phyloP scores from a whole-genome alignment of 2,329 filamentous ascomycete species.

The Alternaria sp. region DNA sequence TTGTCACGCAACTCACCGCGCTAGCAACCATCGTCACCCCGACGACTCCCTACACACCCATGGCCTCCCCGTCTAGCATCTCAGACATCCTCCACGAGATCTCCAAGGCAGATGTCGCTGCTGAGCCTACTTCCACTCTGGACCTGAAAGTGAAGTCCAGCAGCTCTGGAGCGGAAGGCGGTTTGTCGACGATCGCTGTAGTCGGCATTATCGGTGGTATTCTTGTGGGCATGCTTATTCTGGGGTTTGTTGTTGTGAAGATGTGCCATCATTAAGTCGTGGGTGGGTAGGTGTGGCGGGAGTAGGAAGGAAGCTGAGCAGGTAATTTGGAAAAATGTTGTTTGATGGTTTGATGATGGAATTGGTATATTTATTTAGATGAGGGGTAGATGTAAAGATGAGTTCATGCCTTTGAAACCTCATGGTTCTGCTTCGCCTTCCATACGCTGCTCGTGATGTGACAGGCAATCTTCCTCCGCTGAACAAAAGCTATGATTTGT shows the following conservation, averaged over 20 bases:
- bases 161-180: not conserved
- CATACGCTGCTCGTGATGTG: no score
- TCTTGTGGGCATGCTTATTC: fast-evolving
- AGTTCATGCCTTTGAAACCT: no score
- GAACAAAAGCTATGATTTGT: no score
- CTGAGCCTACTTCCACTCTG: not conserved
- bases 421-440: no score
- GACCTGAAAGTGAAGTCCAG: not conserved
- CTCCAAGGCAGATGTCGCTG: not conserved
- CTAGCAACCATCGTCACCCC: not conserved
- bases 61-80: not conserved
- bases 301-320: no score
- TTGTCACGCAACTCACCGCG: not conserved
- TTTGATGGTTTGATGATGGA: no score
- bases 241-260: not conserved
- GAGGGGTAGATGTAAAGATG: no score
- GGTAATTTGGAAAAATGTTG: no score
- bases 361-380: no score
- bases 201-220: not conserved
- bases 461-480: no score
- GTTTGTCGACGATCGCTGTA: not conserved
- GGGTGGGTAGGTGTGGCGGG: no score
- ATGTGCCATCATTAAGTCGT: not conserved
- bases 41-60: not conserved
- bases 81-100: not conserved